phyloP scores from a whole-genome alignment of 306 rosid genomes.

The Vachellia collinsii region DNA sequence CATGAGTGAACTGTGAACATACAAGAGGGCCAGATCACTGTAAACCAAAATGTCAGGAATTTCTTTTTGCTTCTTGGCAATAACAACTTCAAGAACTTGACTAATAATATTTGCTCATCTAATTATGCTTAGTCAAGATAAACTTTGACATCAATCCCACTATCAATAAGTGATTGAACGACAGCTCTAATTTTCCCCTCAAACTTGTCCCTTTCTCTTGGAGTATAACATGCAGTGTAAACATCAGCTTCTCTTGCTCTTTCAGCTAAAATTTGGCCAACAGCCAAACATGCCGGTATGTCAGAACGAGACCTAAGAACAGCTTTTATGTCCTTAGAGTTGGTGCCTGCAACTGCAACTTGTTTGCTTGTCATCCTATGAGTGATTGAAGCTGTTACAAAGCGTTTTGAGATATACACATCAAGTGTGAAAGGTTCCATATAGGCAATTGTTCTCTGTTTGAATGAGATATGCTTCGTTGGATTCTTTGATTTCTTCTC shows the following conservation, averaged over 20 bases:
- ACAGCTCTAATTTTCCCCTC: conserved; percentile 98
- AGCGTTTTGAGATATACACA: conserved; percentile 90
- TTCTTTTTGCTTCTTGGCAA: not conserved
- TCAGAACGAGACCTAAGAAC: conserved; percentile 82
- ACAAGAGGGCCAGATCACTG: not conserved
- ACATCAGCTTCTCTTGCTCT: conserved; percentile 96
- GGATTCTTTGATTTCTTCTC: conserved; percentile 91
- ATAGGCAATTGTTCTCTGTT: conserved; percentile 88
- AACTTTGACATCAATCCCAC: conserved; percentile 87
- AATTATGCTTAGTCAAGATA: conserved; percentile 62
- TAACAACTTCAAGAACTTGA: not conserved
- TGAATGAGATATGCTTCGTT: conserved; percentile 77
- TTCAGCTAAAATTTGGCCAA: conserved; percentile 78
- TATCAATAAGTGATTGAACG: conserved; percentile 92
- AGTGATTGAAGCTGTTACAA: conserved; percentile 89
- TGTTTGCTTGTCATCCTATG: conserved; percentile 90
- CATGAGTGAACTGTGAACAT: conserved; percentile 23
- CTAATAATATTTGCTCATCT: not conserved
- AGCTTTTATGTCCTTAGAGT: conserved; percentile 95
- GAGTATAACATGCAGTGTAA: conserved; percentile 80
- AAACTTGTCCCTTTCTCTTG: conserved; percentile 89
- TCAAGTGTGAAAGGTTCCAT: conserved; percentile 95
- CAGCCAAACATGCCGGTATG: conserved; percentile 89
- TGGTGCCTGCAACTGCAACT: conserved; percentile 97
- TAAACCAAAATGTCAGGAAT: conserved; percentile 22